phyloP scores from a whole-genome alignment of 1,139 yeast genomes.

The Saccharomycopsis hybrid region DNA sequence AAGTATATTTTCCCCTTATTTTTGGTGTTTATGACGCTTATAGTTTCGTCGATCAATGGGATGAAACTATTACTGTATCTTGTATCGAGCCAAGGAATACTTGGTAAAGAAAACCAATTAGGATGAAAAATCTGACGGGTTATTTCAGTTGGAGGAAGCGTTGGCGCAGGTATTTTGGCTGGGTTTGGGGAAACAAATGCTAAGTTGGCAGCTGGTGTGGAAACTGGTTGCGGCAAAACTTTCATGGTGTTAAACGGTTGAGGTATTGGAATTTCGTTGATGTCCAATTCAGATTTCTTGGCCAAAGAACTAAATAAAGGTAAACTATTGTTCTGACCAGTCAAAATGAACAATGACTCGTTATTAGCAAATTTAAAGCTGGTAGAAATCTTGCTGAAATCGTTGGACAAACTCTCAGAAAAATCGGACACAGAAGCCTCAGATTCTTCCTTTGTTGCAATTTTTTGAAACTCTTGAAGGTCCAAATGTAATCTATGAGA shows the following conservation, averaged over 20 bases:
- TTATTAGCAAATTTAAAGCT: constrained; percentile 54
- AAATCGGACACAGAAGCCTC: constrained; percentile 22
- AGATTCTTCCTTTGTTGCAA: constrained; percentile 16
- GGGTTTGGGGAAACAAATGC: constrained; percentile 39
- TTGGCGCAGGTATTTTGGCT: constrained; percentile 37
- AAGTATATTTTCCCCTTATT: constrained; percentile 73
- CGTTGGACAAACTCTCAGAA: constrained; percentile 39
- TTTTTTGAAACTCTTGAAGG: constrained; percentile 22
- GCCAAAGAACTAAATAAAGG: constrained; percentile 69
- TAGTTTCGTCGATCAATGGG: constrained; percentile 67
- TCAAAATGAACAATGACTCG: constrained; percentile 50
- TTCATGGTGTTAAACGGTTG: constrained; percentile 53
- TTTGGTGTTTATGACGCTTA: constrained; percentile 55
- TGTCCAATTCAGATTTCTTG: constrained; percentile 60
- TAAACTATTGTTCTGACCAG: constrained; percentile 31
- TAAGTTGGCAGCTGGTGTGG: constrained; percentile 35
- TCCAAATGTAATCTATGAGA: constrained; percentile 43
- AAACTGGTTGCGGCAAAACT: constrained; percentile 46
- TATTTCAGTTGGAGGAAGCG: constrained; percentile 59
- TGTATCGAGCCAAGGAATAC: constrained; percentile 75
- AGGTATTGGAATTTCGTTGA: constrained; percentile 53
- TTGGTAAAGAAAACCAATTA: constrained; percentile 75
- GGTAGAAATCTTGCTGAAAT: constrained; percentile 58
- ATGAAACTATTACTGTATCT: constrained; percentile 68
- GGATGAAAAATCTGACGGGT: constrained; percentile 76